phyloP scores from a whole-genome alignment of 1,284 basidiomycete genomes.

The Somion occarium region DNA sequence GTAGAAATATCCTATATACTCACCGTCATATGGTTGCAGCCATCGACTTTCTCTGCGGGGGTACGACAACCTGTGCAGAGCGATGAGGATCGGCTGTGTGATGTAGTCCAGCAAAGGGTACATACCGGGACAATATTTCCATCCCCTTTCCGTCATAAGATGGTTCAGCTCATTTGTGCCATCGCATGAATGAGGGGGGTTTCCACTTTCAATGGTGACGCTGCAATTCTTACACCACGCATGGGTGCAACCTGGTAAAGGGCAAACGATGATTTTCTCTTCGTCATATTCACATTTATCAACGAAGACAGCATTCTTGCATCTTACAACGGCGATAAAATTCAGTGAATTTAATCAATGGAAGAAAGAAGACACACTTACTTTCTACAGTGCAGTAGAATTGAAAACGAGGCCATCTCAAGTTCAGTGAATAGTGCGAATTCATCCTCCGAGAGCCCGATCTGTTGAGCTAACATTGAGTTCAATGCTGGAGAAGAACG shows the following conservation, averaged over 20 bases:
- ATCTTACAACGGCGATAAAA: constrained; percentile 28
- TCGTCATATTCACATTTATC: constrained; percentile 44
- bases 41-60: constrained; percentile 48
- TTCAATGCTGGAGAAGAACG: constrained; percentile 35
- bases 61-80: constrained; percentile 47
- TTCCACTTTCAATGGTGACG: constrained; percentile 33
- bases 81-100: background rate
- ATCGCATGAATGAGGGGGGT: constrained; percentile 48
- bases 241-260: constrained; percentile 39
- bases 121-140: constrained; percentile 54
- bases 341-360: background rate
- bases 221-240: constrained; percentile 53
- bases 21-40: constrained; percentile 66
- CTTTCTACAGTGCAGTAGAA: constrained; percentile 49
- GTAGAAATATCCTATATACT: too few species aligned
- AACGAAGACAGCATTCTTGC: constrained; percentile 40
- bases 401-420: constrained; percentile 47
- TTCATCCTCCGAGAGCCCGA: constrained; percentile 46
- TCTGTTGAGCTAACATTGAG: constrained; percentile 35
- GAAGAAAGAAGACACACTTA: constrained; percentile 17
- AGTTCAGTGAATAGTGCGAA: constrained; percentile 48
- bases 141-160: constrained; percentile 46
- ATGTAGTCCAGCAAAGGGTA: background rate
- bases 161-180: constrained; percentile 48
- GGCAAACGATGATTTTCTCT: constrained; percentile 35